These are phyloP conservation scores for Solanum megistacrolobum DNA, from an alignment of 257 asterid species.

Conservation along the genomic window DNA sequence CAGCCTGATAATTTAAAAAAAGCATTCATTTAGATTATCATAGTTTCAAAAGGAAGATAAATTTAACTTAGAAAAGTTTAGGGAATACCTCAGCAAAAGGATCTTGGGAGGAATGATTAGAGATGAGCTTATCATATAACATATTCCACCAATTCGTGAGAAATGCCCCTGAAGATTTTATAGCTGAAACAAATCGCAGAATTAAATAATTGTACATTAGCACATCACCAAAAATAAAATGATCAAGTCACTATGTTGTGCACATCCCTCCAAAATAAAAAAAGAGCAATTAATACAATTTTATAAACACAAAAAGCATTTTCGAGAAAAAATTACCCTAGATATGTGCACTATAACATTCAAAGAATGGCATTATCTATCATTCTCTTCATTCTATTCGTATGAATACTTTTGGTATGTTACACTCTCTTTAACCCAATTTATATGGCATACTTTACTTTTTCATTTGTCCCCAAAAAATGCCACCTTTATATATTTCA, in stretches of 20 bases:
- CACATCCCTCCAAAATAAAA: not conserved
- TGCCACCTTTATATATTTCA: not conserved
- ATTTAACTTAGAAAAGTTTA: not conserved
- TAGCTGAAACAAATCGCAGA: not conserved
- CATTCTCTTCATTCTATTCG: not conserved
- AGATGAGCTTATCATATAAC: constrained; percentile 22
- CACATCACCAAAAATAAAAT: not conserved
- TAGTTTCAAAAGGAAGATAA: not conserved
- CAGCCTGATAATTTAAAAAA: not conserved
- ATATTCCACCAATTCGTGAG: constrained; percentile 42
- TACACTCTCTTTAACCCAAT: not conserved
- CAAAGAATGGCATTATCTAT: not conserved
- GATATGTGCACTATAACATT: not conserved
- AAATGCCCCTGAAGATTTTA: constrained; percentile 20
- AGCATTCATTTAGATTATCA: not conserved
- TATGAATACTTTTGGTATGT: not conserved
- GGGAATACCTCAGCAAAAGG: not conserved
- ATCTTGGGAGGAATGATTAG: not conserved
- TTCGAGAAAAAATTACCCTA: not conserved
- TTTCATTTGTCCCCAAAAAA: not conserved
- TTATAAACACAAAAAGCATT: not conserved
- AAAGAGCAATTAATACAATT: not conserved
- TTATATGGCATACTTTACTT: not conserved
- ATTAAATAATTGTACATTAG: not conserved
- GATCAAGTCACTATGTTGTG: not conserved